Evolutionary conservation across 2,329 filamentous ascomycete species (phyloP).

Genomic region (Fusarium sp.): DNA sequence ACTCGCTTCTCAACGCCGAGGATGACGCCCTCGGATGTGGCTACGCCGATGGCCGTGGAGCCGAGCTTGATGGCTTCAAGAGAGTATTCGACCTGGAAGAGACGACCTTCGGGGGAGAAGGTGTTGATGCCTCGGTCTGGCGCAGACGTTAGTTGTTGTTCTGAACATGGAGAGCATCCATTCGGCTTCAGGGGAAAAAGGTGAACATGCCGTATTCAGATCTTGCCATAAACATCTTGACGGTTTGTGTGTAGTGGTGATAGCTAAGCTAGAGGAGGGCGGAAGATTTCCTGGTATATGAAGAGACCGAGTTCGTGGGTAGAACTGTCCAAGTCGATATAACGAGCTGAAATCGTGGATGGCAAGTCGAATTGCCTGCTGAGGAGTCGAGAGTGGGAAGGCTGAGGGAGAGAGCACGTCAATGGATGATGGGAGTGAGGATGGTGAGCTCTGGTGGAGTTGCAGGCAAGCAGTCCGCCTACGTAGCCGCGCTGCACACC

Average conservation of each 20-base stretch:
- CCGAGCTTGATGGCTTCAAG: constrained; percentile 99
- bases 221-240: constrained; percentile 98
- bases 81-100: constrained; percentile 99
- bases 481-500: constrained; percentile 45
- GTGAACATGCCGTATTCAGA: constrained; percentile 93
- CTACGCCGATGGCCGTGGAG: constrained; percentile 96
- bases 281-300: constrained; percentile 5
- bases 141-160: constrained; percentile 28
- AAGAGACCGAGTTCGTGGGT: neutral
- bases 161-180: neutral
- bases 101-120: constrained; percentile 98
- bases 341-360: neutral
- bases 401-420: constrained; percentile 19
- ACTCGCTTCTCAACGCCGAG: constrained; percentile 99
- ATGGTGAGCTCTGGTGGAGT: constrained; percentile 43
- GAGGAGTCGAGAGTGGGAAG: constrained; percentile 9
- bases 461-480: constrained; percentile 53
- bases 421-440: constrained; percentile 27
- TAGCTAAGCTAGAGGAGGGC: constrained; percentile 19
- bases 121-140: constrained; percentile 99
- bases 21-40: constrained; percentile 93
- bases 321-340: neutral
- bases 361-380: neutral
- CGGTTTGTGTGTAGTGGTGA: constrained; percentile 44
- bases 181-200: constrained; percentile 29